Evolutionary conservation across 2,329 filamentous ascomycete species (phyloP).

Genomic region (Metarhizium robertsii): DNA sequence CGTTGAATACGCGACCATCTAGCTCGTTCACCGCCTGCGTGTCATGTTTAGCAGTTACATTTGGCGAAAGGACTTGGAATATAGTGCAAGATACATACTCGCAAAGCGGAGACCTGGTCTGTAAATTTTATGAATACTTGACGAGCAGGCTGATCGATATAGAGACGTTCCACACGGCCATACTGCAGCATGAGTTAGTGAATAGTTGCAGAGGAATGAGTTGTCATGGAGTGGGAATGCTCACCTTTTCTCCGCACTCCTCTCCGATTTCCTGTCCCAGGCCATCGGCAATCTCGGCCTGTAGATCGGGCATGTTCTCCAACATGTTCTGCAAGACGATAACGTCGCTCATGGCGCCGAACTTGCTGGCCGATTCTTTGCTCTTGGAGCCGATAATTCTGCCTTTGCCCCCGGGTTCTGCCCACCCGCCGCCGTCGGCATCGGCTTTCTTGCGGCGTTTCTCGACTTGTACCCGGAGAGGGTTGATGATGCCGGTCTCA

Average conservation of each 20-base stretch:
- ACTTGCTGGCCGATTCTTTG: slow-evolving; percentile 39
- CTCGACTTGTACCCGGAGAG: slow-evolving; percentile 74
- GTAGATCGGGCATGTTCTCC: slow-evolving; percentile 66
- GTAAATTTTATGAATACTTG: slow-evolving; percentile 93
- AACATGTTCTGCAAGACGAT: slow-evolving; percentile 80
- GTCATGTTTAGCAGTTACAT: not conserved
- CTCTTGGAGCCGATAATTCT: slow-evolving; percentile 73
- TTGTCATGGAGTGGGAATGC: not conserved
- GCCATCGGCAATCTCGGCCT: slow-evolving; percentile 64
- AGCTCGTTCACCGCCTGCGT: slow-evolving; percentile 83
- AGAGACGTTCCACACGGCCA: slow-evolving; percentile 71
- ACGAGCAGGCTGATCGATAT: slow-evolving; percentile 54
- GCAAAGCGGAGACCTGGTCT: slow-evolving; percentile 70
- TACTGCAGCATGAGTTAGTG: slow-evolving; percentile 42
- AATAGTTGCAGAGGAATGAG: not conserved
- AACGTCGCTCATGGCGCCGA: slow-evolving; percentile 70
- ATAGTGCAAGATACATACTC: slow-evolving; percentile 46
- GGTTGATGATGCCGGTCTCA: slow-evolving; percentile 73
- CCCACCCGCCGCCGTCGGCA: slow-evolving; percentile 70
- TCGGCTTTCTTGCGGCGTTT: slow-evolving; percentile 74
- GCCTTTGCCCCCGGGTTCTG: slow-evolving; percentile 57
- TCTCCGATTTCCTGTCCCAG: slow-evolving; percentile 93
- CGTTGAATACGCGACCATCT: slow-evolving; percentile 80
- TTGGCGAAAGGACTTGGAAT: not conserved
- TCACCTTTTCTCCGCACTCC: slow-evolving; percentile 73